Evolutionary conservation across 2,329 filamentous ascomycete genomes (phyloP).

Genomic region (Pseudogymnoascus sp.): DNA sequence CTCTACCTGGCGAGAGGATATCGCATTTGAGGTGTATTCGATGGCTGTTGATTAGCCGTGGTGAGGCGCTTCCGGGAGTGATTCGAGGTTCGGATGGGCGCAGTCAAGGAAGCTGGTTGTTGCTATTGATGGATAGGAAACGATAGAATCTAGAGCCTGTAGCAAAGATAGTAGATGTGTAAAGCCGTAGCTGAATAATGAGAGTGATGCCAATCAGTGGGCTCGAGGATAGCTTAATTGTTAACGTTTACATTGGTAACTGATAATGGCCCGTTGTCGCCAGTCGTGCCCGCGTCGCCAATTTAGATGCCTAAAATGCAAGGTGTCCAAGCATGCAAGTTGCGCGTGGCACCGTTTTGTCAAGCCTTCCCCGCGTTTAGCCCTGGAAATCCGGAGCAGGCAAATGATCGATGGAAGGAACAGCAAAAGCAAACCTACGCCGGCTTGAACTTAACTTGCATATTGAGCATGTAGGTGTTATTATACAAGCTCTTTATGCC

Average conservation of each 20-base stretch:
- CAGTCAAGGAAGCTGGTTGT: neutral
- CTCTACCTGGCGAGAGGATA: neutral
- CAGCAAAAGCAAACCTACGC: neutral
- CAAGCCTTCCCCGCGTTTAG: neutral
- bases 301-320: neutral
- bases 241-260: conserved; percentile 6
- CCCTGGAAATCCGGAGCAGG: neutral
- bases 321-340: neutral
- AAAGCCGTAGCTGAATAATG: neutral
- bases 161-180: neutral
- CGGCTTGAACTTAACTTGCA: neutral
- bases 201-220: neutral
- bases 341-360: neutral
- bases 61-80: neutral
- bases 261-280: conserved; percentile 6
- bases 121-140: neutral
- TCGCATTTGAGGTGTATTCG: conserved; percentile 1
- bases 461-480: neutral
- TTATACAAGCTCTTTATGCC: neutral
- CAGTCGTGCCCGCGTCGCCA: conserved; percentile 4
- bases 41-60: neutral
- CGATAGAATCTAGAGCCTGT: neutral
- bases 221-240: conserved; percentile 3
- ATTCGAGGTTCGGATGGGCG: neutral
- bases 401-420: neutral